Evolutionary conservation across 2,329 filamentous ascomycete species (phyloP).

Genomic region (Stemphylium beticola): DNA sequence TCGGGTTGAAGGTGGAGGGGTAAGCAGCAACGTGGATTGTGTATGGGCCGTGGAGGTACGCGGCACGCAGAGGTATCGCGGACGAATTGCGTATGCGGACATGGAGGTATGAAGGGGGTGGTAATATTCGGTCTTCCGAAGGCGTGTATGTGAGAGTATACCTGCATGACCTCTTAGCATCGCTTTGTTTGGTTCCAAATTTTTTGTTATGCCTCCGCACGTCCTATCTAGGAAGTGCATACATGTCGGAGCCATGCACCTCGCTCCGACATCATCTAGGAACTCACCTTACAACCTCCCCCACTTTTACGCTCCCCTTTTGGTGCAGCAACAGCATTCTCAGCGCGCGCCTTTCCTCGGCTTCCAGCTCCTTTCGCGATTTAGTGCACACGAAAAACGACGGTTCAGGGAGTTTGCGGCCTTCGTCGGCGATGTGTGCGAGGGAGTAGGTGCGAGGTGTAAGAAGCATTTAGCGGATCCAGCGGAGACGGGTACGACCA

Average conservation of each 20-base stretch:
- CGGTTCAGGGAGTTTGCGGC: conserved; percentile 33
- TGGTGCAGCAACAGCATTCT: conserved; percentile 91
- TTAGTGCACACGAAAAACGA: conserved; percentile 44
- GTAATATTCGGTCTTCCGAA: conserved; percentile 84
- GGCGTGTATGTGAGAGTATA: conserved; percentile 92
- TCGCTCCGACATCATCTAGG: not conserved
- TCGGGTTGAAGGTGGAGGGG: conserved; percentile 81
- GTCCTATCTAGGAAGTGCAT: not conserved
- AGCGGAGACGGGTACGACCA: conserved; percentile 28
- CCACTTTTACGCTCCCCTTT: conserved; percentile 88
- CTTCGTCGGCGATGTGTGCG: conserved; percentile 46
- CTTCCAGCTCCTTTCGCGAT: conserved; percentile 43
- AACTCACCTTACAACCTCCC: conserved; percentile 81
- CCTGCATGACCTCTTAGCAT: conserved; percentile 43
- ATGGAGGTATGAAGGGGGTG: conserved; percentile 78
- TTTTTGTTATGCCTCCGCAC: not conserved
- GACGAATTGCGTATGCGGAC: conserved; percentile 92
- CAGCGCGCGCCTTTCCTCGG: conserved; percentile 40
- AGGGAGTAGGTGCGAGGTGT: conserved; percentile 49
- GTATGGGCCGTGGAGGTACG: conserved; percentile 96
- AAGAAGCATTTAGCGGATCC: conserved; percentile 49
- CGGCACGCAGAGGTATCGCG: conserved; percentile 86
- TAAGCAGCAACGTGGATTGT: conserved; percentile 87
- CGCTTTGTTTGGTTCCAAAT: not conserved
- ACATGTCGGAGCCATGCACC: not conserved